Evolutionary conservation across 345 rosid species (phyloP).

Genomic region (Pistacia atlantica): DNA sequence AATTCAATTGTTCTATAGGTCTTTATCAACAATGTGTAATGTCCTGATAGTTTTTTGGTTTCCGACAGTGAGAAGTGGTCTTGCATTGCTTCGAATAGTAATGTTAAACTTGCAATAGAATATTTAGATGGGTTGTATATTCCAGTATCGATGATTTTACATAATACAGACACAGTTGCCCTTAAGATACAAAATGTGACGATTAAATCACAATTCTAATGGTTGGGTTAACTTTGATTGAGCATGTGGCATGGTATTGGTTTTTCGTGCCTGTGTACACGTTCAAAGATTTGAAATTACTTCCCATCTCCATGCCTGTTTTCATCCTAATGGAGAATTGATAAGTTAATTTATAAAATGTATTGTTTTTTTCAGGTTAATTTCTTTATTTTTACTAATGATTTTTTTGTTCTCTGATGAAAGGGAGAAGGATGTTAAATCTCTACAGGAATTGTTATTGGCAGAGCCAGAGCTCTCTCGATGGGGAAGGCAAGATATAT

Average conservation of each 20-base stretch:
- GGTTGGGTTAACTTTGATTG: not conserved
- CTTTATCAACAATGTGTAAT: too few relatives aligned
- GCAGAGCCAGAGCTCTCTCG: constrained; percentile 82
- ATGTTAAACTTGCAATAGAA: not conserved
- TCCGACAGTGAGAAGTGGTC: too few relatives aligned
- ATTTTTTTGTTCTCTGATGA: constrained; percentile 34
- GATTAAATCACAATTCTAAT: not conserved
- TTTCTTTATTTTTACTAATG: not conserved
- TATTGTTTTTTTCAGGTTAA: not conserved
- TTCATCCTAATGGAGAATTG: not conserved
- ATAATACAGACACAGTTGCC: not conserved
- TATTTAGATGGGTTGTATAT: not conserved
- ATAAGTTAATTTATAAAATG: not conserved
- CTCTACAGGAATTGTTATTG: constrained; percentile 72
- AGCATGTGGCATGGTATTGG: not conserved
- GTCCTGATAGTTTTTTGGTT: too few relatives aligned
- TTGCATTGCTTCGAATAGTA: not conserved
- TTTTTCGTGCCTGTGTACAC: not conserved
- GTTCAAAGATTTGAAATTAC: not conserved
- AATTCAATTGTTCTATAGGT: too few relatives aligned
- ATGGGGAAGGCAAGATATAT: constrained; percentile 72
- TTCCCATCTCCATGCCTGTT: not conserved
- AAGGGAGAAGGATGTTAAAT: constrained; percentile 47
- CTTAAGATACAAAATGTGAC: not conserved
- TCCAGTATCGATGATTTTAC: not conserved